Conservation (phyloP, 257 asterid genomes). For the Oldenlandia corymbosa region DNA sequence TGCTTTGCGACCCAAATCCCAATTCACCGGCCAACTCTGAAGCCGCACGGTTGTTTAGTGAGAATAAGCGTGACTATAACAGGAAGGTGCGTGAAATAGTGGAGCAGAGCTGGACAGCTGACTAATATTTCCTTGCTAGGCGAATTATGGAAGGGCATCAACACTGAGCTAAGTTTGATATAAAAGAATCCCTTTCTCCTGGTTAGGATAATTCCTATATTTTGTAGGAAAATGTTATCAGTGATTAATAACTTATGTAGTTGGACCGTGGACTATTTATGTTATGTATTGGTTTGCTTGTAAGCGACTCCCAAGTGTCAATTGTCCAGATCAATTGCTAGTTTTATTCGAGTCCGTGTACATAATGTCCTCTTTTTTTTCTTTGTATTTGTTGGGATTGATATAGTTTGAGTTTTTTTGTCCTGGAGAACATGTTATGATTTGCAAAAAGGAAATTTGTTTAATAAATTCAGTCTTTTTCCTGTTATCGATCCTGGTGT, state of each 20-base stretch:
- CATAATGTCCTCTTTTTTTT: conserved; percentile 31
- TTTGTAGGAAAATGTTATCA: conserved; percentile 21
- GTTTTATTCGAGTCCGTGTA: conserved; percentile 34
- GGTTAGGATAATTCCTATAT: conserved; percentile 25
- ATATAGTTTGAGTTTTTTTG: conserved; percentile 10
- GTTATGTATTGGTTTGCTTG: conserved; percentile 19
- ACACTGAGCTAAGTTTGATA: conserved; percentile 21
- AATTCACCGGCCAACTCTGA: conserved; percentile 87
- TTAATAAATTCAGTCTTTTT: background rate
- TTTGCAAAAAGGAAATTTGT: background rate
- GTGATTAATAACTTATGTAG: conserved; percentile 25
- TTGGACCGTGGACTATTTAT: conserved; percentile 16
- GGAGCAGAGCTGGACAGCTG: conserved; percentile 96
- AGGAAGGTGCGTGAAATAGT: conserved; percentile 75
- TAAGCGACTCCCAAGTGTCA: conserved; percentile 28
- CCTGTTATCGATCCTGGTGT: no score
- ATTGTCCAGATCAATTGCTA: conserved; percentile 16
- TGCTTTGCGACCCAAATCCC: conserved; percentile 84
- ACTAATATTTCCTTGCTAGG: conserved; percentile 29
- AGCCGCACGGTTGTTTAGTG: conserved; percentile 84
- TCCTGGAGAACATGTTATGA: background rate
- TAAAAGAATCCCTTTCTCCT: conserved; percentile 28
- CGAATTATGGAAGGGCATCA: conserved; percentile 12
- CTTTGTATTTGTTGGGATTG: conserved; percentile 29
- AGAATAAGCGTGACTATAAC: no score